phyloP scores from a whole-genome alignment of 192 early-diverging fungal genomes.

The Rhizoclosmatium sp. region DNA sequence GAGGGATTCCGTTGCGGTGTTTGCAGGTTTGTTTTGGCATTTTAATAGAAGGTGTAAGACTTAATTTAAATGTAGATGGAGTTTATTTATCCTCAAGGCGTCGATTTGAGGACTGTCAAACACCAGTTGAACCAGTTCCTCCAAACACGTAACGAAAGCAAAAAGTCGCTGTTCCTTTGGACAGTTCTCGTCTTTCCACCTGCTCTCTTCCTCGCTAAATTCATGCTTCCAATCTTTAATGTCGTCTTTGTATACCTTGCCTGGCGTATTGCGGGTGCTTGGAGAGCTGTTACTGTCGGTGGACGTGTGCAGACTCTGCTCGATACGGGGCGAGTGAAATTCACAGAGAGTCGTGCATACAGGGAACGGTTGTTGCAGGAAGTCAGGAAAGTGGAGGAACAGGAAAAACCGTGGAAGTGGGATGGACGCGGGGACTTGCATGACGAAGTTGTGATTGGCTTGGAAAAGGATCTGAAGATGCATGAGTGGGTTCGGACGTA shows the following conservation, averaged over 20 bases:
- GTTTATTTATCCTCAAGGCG: conserved; percentile 53
- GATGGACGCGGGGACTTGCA: conserved; percentile 48
- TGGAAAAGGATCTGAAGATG: conserved; percentile 50
- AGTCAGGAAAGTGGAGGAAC: background rate
- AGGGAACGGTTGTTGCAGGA: conserved; percentile 20
- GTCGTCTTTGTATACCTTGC: conserved; percentile 56
- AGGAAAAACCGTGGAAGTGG: conserved; percentile 42
- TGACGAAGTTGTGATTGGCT: conserved; percentile 52
- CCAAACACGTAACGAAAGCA: conserved; percentile 26
- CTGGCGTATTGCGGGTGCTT: conserved; percentile 52
- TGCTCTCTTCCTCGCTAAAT: conserved; percentile 51
- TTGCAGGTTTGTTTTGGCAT: conserved; percentile 30
- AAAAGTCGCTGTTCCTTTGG: conserved; percentile 43
- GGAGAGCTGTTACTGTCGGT: conserved; percentile 43
- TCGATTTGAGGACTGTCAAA: conserved; percentile 34
- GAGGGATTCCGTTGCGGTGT: conserved; percentile 47
- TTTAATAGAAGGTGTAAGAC: background rate
- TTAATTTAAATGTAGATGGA: conserved; percentile 39
- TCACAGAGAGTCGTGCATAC: conserved; percentile 45
- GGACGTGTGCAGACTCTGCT: conserved; percentile 45
- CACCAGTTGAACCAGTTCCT: conserved; percentile 40
- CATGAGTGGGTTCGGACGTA: conserved; percentile 52
- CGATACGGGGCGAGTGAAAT: conserved; percentile 43
- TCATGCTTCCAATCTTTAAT: conserved; percentile 47
- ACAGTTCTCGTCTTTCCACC: conserved; percentile 43